Base-by-base conservation (phyloP, 257 asterid species). In the Lantana camara region DNA sequence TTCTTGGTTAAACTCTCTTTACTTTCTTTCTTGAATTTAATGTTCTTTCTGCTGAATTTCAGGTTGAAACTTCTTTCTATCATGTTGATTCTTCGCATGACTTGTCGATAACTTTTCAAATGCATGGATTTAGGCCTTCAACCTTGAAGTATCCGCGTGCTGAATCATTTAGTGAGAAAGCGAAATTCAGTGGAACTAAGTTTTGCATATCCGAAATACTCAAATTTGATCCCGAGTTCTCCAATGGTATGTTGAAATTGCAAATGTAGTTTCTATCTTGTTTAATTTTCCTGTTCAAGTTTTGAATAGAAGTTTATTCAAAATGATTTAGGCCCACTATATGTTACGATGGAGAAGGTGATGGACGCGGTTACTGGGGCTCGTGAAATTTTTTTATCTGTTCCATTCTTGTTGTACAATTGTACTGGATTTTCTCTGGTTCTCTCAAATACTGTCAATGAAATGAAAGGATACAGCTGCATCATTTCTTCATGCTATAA, bases 351-450 rank as follows among this genome's bases (percentile, higher is more conserved):
- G 81, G 99, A 93, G 79, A 93, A 90, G 73, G 86, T 81, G 63
- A 87, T 93, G 97, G 95, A 90, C 80, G 93, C 95, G 11, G 84
- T 85, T 71, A 87, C 96, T 64, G 99, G 99, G 73, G 90, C 95
- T 65, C 97, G 99, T 77, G 99, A 87, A 84, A 70, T 93, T 67
- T 72, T 82, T 65, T 66, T 93, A 64, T 90, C 84, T 64, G 90
- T 85, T 67, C 95, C 99, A 7, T 87, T 84, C 72, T 79, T 93
- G 80, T 76, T 93, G 81, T 93, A 83, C 70, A 93, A 88, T 72
- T 87, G 97, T 78, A 81, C 95, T 73, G 96, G 99, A 69, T 83
- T 87, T 65, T 83, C 99, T 66, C 87, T 93, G 17, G 74, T 82
- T 64, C 82, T 93, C 59, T 83, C 95, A 23, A 75, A 80, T 70